These are phyloP conservation scores for Curvularia sp. DNA, from an alignment of 2,329 filamentous ascomycete species.

Conservation along the genomic window DNA sequence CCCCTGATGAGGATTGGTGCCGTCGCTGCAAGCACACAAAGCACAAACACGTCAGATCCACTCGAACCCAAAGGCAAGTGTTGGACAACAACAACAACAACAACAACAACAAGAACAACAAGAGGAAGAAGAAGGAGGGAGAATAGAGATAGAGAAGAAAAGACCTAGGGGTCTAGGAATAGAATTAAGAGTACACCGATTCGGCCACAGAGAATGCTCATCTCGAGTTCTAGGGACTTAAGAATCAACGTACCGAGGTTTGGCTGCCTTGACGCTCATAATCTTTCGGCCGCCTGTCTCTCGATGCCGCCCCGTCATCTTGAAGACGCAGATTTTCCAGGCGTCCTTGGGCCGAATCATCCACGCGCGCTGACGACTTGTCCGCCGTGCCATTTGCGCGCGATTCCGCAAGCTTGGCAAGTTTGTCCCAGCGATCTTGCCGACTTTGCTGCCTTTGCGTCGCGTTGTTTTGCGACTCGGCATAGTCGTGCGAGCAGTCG, in stretches of 20 bases:
- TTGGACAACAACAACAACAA: no score
- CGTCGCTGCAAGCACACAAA: conserved; percentile 50
- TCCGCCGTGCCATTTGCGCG: conserved; percentile 61
- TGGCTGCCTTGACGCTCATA: conserved; percentile 51
- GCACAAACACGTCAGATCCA: conserved; percentile 52
- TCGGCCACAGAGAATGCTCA: conserved; percentile 50
- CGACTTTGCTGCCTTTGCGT: conserved; percentile 82
- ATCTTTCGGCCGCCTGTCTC: conserved; percentile 51
- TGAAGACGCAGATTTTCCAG: conserved; percentile 90
- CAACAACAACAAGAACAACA: no score
- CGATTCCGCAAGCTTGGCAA: conserved; percentile 80
- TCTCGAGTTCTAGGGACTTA: conserved; percentile 51
- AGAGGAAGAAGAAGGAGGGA: conserved; percentile 24
- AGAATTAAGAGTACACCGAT: conserved; percentile 53
- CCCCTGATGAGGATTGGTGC: conserved; percentile 48
- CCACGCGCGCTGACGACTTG: conserved; percentile 58
- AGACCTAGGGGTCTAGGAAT: conserved; percentile 49
- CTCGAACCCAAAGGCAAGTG: conserved; percentile 47
- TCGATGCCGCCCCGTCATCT: conserved; percentile 65
- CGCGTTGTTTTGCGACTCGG: conserved; percentile 91
- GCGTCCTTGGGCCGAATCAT: conserved; percentile 83
- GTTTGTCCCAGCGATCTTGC: conserved; percentile 86
- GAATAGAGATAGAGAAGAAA: conserved; percentile 22
- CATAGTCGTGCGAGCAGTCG: conserved; percentile 98
- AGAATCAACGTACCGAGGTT: conserved; percentile 55